Conservation (phyloP, 371 early-diverging fungal species). For the Rhizomucor miehei region DNA sequence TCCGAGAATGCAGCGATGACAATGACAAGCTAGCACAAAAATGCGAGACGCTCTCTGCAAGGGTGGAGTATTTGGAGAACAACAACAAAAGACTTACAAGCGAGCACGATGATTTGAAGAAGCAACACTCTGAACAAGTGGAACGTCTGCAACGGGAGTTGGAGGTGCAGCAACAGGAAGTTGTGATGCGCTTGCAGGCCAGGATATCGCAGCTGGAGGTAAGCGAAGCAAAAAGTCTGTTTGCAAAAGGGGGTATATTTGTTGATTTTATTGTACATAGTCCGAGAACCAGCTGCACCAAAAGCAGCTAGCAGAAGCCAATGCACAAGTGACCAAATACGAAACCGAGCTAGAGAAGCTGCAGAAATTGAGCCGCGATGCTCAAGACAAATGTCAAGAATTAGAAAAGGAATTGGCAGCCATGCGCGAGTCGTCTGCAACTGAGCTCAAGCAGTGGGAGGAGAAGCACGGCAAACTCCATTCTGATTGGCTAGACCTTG, state of each 20-base stretch:
- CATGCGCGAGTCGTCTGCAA: constrained; percentile 3
- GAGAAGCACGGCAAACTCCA: constrained; percentile 17
- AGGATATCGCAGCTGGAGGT: background rate
- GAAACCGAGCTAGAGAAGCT: constrained; percentile 14
- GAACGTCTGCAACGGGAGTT: background rate
- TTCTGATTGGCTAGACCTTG: constrained; percentile 17
- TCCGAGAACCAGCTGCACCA: constrained; percentile 1
- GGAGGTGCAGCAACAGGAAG: background rate
- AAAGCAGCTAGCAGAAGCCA: constrained; percentile 1
- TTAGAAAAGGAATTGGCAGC: constrained; percentile 14
- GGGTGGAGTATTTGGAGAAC: constrained; percentile 46
- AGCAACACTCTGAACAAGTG: background rate
- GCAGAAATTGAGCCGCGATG: constrained; percentile 13
- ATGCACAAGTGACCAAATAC: background rate
- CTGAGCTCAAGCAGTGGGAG: constrained; percentile 9
- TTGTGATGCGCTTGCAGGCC: constrained; percentile 1
- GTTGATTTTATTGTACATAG: constrained; percentile 2
- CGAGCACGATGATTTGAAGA: background rate
- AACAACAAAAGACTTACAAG: constrained; percentile 10
- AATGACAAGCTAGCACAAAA: constrained; percentile 47
- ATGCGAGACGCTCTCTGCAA: constrained; percentile 45
- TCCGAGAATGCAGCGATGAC: constrained; percentile 48
- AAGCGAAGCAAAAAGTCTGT: background rate
- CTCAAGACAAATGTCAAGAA: constrained; percentile 11
- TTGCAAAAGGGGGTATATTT: constrained; percentile 1